Evolutionary conservation across 2,329 filamentous ascomycete genomes (phyloP).

Genomic region (Periconia digitata): DNA sequence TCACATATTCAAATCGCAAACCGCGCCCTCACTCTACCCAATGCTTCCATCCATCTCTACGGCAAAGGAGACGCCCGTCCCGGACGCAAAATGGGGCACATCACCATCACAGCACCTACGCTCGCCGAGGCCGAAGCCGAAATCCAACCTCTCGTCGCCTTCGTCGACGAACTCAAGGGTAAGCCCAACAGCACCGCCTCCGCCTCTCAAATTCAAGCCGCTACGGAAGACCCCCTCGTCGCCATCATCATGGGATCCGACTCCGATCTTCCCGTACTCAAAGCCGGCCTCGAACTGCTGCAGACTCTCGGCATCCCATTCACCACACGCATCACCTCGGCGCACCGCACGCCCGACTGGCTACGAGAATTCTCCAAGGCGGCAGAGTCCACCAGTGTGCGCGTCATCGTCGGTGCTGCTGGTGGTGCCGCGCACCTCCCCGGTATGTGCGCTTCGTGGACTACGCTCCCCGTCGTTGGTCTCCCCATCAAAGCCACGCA

Average conservation of each 20-base stretch:
- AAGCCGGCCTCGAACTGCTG: conserved; percentile 66
- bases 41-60: conserved; percentile 78
- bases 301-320: conserved; percentile 71
- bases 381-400: conserved; percentile 41
- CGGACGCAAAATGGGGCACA: conserved; percentile 91
- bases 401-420: conserved; percentile 52
- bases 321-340: conserved; percentile 75
- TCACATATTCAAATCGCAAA: conserved; percentile 64
- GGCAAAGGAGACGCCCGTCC: conserved; percentile 83
- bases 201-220: conserved; percentile 7
- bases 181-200: conserved; percentile 22
- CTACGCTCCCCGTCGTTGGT: conserved; percentile 54
- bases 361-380: conserved; percentile 49
- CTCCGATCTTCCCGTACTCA: conserved; percentile 71
- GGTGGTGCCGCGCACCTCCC: conserved; percentile 56
- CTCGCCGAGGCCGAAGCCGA: conserved; percentile 69
- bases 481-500: conserved; percentile 54
- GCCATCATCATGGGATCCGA: conserved; percentile 84
- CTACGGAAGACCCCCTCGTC: conserved; percentile 57
- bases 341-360: conserved; percentile 56
- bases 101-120: conserved; percentile 74
- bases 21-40: conserved; percentile 59
- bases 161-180: conserved; percentile 59
- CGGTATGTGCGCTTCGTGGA: conserved; percentile 55
- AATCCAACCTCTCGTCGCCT: conserved; percentile 69